Percentiles rank a stretch among this genome's conserved stretches.
phyloP scores from a whole-genome alignment of 202 grass and related monocot genomes.

The Hordeum pubiflorum region DNA sequence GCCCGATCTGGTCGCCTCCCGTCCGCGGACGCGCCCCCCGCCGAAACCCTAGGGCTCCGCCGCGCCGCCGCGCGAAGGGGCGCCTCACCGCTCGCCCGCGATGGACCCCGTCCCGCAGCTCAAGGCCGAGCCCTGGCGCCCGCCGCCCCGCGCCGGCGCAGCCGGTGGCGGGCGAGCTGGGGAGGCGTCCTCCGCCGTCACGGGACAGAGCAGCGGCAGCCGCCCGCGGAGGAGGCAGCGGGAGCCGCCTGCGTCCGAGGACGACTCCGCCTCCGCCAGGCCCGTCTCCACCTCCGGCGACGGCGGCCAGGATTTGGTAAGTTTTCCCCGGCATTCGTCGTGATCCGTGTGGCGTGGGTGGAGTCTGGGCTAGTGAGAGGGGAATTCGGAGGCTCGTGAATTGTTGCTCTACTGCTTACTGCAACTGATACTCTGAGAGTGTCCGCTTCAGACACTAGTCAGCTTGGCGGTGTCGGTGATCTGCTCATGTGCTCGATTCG shows the following conservation, averaged over 20 bases:
- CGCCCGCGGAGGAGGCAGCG: conserved; percentile 40
- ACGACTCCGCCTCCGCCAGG: conserved; percentile 78
- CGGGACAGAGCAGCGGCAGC: conserved; percentile 57
- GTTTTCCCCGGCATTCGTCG: neutral
- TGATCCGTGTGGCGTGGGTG: conserved; percentile 4
- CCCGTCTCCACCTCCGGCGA: conserved; percentile 68
- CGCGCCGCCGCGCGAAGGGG: neutral
- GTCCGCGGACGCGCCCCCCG: neutral
- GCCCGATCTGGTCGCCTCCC: conserved; percentile 49
- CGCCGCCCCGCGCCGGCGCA: conserved; percentile 30
- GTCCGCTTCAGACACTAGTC: neutral
- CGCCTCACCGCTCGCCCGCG: neutral
- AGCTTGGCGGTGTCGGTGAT: neutral
- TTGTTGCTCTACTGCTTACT: neutral
- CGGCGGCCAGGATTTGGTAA: conserved; percentile 54
- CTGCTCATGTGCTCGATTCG: neutral
- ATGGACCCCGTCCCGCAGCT: conserved; percentile 37
- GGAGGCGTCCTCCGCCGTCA: conserved; percentile 57
- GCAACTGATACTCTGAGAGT: too few relatives aligned
- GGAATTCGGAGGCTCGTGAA: neutral
- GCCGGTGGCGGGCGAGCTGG: neutral
- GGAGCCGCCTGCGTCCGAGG: conserved; percentile 48
- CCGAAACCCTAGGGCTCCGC: conserved; percentile 31
- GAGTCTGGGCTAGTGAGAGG: neutral
- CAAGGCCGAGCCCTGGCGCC: conserved; percentile 64